These are phyloP conservation scores for Catharanthus roseus DNA, from an alignment of 257 asterid genomes.

Conservation along the genomic window DNA sequence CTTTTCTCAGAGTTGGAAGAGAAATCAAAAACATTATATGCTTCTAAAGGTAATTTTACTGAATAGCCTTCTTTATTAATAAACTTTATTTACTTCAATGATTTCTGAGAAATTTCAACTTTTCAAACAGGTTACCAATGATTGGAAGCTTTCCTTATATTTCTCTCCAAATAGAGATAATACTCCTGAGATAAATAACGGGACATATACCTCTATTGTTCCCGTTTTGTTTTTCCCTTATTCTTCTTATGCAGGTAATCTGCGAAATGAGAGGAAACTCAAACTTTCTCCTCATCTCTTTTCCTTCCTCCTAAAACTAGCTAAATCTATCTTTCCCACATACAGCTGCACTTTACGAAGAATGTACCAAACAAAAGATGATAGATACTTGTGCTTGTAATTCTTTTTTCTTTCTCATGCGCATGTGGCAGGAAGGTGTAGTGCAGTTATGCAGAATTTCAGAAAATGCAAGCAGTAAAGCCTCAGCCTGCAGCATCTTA, in stretches of 20 bases:
- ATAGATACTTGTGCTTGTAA: background rate
- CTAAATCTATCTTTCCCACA: background rate
- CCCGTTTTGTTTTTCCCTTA: background rate
- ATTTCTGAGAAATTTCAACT: background rate
- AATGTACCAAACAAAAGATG: background rate
- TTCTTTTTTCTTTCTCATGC: background rate
- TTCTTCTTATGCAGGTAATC: background rate
- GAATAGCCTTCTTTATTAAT: background rate
- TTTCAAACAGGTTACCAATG: background rate
- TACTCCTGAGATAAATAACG: background rate
- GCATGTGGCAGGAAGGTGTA: background rate
- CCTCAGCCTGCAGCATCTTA: constrained; percentile 33
- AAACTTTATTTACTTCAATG: background rate
- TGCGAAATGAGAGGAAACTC: background rate
- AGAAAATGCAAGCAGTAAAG: constrained; percentile 5
- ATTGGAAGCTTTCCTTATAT: background rate
- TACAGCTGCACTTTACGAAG: background rate
- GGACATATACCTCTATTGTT: background rate
- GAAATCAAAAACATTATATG: background rate
- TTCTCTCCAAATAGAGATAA: background rate
- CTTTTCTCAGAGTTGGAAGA: background rate
- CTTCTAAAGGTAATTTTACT: background rate
- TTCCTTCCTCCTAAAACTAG: background rate
- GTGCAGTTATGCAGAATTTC: constrained; percentile 2
- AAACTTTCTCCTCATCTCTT: background rate